Evolutionary conservation across 2,329 filamentous ascomycete species (phyloP).

Genomic region (Parastagonospora nodorum): DNA sequence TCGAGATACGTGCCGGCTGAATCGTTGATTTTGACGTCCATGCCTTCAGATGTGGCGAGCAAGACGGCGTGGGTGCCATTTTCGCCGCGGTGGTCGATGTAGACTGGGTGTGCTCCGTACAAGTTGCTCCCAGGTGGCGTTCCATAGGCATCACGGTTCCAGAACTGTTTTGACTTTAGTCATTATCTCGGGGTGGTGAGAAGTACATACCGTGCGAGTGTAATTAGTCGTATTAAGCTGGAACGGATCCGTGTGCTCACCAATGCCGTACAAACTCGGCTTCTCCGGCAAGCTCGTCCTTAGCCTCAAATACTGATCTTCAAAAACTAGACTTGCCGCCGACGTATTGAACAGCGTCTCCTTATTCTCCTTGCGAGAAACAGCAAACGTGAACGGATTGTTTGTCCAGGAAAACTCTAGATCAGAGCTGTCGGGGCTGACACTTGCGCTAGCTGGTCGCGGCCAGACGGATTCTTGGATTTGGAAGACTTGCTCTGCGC

Average conservation of each 20-base stretch:
- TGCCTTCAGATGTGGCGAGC: conserved; percentile 49
- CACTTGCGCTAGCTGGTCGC: conserved; percentile 54
- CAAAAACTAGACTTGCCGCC: conserved; percentile 70
- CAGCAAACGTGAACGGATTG: conserved; percentile 69
- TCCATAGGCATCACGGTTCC: conserved; percentile 69
- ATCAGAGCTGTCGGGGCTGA: conserved; percentile 45
- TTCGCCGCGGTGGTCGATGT: conserved; percentile 70
- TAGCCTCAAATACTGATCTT: conserved; percentile 75
- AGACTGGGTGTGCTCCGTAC: conserved; percentile 76
- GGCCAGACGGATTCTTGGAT: conserved; percentile 71
- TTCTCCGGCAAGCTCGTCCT: conserved; percentile 70
- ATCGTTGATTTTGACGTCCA: conserved; percentile 77
- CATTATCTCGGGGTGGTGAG: background rate
- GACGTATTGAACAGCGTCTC: conserved; percentile 73
- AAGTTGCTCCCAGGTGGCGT: conserved; percentile 67
- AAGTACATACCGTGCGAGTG: conserved; percentile 55
- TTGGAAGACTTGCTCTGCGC: conserved; percentile 71
- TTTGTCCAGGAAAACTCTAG: conserved; percentile 61
- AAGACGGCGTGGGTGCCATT: conserved; percentile 46
- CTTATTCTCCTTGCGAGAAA: conserved; percentile 61
- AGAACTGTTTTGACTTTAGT: conserved; percentile 55
- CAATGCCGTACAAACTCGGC: conserved; percentile 76
- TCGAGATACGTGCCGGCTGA: conserved; percentile 71
- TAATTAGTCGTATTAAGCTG: conserved; percentile 71
- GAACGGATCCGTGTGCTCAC: conserved; percentile 74